Base-by-base conservation (phyloP, 257 asterid genomes). In the Ehretia macrophylla region DNA sequence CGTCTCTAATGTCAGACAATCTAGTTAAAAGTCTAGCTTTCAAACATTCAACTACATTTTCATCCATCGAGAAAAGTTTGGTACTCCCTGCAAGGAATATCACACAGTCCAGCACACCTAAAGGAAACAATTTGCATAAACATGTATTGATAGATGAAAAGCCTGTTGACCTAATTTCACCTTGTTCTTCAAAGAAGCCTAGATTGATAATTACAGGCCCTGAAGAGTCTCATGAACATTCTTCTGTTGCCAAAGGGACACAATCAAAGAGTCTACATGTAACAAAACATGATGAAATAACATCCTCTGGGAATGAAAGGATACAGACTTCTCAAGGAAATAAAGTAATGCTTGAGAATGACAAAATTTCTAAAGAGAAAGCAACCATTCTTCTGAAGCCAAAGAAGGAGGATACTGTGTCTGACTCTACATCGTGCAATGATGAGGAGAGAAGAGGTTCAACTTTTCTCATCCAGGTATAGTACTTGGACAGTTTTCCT, bases 401-500 rank as follows among this genome's bases (percentile, higher is more conserved):
- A 51, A 79, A 70, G 69, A 65, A 62, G 37, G 66, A 69, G 64
- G 77, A 51, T 58, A 60, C 13, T 8, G 62, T 20, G 32, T 45
- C 74, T 56, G 75, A 50, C 64, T 63, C 74, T 66, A 73, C 61
- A 58, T 59, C 83, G 59, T 59, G 72, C 49, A 65, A 72, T 63
- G 75, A 72, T 54, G 88, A 59, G 56, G 90, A 76, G 78, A 72
- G 71, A 37, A 85, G 74, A 68, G 99, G 99, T 72, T 73, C 95
- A 44, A 79, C 76, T 58, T 92, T 86, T 76, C 94, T 83, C 48
- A 23, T 59, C 68, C 87, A 88, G 99, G 99, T 92, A 78, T 78
- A 17, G 37, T 42, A 52, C 32, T 61, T 49, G n/a, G n/a, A n/a
- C n/a, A 3, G 27, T 8, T 8, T 22, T 59, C 8, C 1, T 17